phyloP scores from a whole-genome alignment of 345 rosid genomes.

The Syzygium oleosum region DNA sequence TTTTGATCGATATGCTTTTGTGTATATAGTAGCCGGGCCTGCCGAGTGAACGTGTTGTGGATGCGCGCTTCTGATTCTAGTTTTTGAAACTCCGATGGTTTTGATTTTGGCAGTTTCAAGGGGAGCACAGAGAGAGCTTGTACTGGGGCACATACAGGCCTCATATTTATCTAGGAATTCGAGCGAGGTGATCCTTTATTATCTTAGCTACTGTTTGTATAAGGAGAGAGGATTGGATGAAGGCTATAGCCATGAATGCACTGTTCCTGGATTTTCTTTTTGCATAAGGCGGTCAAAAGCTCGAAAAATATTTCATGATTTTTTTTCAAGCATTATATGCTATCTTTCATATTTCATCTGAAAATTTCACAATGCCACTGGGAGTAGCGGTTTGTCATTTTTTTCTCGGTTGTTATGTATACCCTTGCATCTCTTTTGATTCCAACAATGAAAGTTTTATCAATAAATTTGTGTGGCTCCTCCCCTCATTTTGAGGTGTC shows the following conservation, averaged over 20 bases:
- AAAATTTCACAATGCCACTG: neutral
- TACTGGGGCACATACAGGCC: slow-evolving; percentile 95
- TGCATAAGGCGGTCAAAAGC: neutral
- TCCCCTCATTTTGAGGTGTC: neutral
- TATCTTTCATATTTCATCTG: neutral
- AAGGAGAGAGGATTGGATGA: neutral
- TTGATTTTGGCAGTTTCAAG: slow-evolving; percentile 55
- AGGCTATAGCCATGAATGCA: neutral
- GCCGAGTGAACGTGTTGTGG: neutral
- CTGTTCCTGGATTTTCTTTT: neutral
- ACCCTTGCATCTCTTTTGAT: neutral
- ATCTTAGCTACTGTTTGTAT: neutral
- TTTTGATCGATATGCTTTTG: neutral
- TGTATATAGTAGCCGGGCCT: neutral
- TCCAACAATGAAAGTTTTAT: neutral
- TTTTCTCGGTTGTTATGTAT: neutral
- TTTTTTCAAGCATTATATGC: neutral
- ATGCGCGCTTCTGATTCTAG: neutral
- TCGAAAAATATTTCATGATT: neutral
- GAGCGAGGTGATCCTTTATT: slow-evolving; percentile 45
- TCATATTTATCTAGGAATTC: slow-evolving; percentile 78
- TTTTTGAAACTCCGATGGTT: neutral
- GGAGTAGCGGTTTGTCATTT: neutral
- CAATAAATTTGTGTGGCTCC: neutral
- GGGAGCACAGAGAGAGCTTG: slow-evolving; percentile 73